Evolutionary conservation across 116 monocot species (phyloP).

Genomic region (Zostera marina): DNA sequence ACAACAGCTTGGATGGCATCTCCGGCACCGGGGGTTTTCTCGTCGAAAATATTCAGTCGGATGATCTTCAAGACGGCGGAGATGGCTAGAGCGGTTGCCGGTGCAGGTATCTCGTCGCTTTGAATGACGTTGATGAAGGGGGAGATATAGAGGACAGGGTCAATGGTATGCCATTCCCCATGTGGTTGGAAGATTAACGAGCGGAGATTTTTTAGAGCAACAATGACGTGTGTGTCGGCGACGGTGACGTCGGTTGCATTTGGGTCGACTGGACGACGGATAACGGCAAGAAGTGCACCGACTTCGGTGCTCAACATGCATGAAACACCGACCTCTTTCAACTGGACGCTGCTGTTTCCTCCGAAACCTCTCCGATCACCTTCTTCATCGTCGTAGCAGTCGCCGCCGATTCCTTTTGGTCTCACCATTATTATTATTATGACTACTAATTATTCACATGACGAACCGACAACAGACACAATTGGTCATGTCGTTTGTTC

Average conservation of each 20-base stretch:
- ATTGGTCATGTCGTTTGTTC: too few relatives aligned
- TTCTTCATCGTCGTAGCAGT: too few relatives aligned
- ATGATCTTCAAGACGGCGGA: conserved; percentile 70
- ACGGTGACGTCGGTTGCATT: conserved; percentile 1
- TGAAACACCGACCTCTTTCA: conserved; percentile 47
- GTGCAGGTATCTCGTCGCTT: conserved; percentile 58
- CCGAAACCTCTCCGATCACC: too few relatives aligned
- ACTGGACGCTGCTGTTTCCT: neutral
- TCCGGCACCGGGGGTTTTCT: conserved; percentile 9
- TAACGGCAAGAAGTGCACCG: conserved; percentile 61
- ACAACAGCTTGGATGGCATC: conserved; percentile 25
- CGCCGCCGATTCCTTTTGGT: too few relatives aligned
- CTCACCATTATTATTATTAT: too few relatives aligned
- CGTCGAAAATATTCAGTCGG: conserved; percentile 50
- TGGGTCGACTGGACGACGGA: conserved; percentile 40
- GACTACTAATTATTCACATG: too few relatives aligned
- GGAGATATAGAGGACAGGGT: conserved; percentile 53
- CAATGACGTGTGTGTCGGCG: conserved; percentile 24
- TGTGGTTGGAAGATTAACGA: conserved; percentile 64
- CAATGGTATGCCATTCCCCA: conserved; percentile 34
- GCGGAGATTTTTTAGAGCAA: conserved; percentile 60
- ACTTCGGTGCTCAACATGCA: conserved; percentile 96
- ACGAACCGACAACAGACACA: too few relatives aligned
- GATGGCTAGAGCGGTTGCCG: conserved; percentile 58
- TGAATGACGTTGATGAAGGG: conserved; percentile 86